A percentile compares a stretch with the other conserved stretches of the same genome.
phyloP scores from a whole-genome alignment of 1,284 basidiomycete species.

The Ustilago esculenta region DNA sequence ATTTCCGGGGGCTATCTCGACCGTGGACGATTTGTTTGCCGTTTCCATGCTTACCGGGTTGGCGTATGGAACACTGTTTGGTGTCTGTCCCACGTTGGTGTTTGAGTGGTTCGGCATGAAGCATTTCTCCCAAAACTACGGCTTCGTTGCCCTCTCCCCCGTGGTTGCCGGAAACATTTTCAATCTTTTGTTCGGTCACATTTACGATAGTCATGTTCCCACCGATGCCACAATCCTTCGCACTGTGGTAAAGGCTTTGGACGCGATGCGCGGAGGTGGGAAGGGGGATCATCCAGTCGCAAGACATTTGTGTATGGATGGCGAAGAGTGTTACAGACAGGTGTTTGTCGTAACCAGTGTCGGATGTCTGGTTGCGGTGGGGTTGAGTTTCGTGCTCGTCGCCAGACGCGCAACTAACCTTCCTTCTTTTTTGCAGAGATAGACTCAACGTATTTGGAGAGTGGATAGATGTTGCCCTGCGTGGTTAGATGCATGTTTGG shows the following conservation, averaged over 20 bases:
- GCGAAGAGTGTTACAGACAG: slow-evolving; percentile 63
- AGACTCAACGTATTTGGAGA: too few species aligned
- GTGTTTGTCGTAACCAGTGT: slow-evolving; percentile 58
- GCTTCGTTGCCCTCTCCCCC: slow-evolving; percentile 79
- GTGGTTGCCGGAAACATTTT: slow-evolving; percentile 84
- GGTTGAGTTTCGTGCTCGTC: slow-evolving; percentile 52
- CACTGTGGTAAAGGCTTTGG: neutral
- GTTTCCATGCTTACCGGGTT: slow-evolving; percentile 78
- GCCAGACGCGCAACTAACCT: slow-evolving; percentile 21
- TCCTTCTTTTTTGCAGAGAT: slow-evolving; percentile 4
- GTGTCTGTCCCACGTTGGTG: slow-evolving; percentile 78
- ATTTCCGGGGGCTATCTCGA: slow-evolving; percentile 69
- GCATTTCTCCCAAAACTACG: slow-evolving; percentile 87
- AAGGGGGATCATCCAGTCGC: slow-evolving; percentile 3
- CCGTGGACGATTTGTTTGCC: slow-evolving; percentile 76
- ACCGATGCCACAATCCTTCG: neutral
- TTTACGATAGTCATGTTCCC: slow-evolving; percentile 51
- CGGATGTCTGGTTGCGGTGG: slow-evolving; percentile 49
- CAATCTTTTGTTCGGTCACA: slow-evolving; percentile 80
- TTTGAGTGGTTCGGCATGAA: slow-evolving; percentile 88
- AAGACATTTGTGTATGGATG: slow-evolving; percentile 55
- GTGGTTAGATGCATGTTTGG: too few species aligned
- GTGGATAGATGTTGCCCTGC: too few species aligned
- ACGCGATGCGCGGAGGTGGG: neutral
- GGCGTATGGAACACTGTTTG: slow-evolving; percentile 82